Conservation (phyloP, 176 grass and related monocot genomes). For the Oryza officinalis region DNA sequence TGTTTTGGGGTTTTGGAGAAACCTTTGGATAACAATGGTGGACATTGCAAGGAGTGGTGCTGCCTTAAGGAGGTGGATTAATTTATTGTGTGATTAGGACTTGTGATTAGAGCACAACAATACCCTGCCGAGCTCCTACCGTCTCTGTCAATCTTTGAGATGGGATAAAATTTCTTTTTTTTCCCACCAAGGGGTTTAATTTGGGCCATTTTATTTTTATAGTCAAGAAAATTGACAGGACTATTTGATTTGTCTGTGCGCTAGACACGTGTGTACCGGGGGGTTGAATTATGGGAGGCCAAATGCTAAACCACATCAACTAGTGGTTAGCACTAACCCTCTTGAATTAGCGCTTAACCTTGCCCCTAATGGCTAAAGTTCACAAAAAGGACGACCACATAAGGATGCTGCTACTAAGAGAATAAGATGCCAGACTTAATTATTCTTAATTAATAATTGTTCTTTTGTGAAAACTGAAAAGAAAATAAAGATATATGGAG, state of each 20-base stretch:
- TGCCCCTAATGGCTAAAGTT: slow-evolving; percentile 9
- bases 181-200: background rate
- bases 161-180: background rate
- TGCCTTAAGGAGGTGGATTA: slow-evolving; percentile 41
- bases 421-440: slow-evolving; percentile 22
- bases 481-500: background rate
- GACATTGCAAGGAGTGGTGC: slow-evolving; percentile 7
- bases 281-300: background rate
- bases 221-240: slow-evolving; percentile 30
- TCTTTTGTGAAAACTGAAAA: background rate
- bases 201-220: background rate
- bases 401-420: background rate
- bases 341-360: background rate
- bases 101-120: slow-evolving; percentile 39
- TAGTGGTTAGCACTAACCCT: background rate
- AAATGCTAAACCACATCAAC: background rate
- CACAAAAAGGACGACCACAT: background rate
- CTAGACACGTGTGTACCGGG: background rate
- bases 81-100: slow-evolving; percentile 44
- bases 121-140: background rate
- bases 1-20: background rate
- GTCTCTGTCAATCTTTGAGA: slow-evolving; percentile 17
- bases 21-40: background rate
- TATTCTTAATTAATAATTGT: background rate
- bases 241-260: background rate